Evolutionary conservation across 2,329 filamentous ascomycete species (phyloP).

Genomic region (Pyrenochaeta sp.): DNA sequence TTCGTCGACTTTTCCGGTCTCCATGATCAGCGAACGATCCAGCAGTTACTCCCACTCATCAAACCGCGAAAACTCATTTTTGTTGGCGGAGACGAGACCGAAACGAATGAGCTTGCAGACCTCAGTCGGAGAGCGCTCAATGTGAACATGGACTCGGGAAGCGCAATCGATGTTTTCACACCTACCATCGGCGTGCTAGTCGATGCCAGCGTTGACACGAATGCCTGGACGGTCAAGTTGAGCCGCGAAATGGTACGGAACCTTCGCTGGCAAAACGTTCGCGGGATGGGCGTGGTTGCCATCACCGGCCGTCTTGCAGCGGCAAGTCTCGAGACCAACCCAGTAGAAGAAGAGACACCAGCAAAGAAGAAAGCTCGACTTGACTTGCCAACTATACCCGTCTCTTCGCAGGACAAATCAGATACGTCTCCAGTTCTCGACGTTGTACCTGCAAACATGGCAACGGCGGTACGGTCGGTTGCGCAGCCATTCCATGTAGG

Average conservation of each 20-base stretch:
- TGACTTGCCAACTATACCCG: slow-evolving; percentile 49
- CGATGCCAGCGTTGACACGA: slow-evolving; percentile 95
- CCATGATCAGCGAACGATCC: slow-evolving; percentile 90
- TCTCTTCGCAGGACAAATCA: slow-evolving; percentile 56
- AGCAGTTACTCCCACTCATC: slow-evolving; percentile 94
- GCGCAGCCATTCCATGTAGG: slow-evolving; percentile 93
- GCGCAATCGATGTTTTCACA: slow-evolving; percentile 75
- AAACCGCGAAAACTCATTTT: slow-evolving; percentile 93
- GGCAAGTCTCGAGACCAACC: slow-evolving; percentile 49
- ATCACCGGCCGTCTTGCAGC: slow-evolving; percentile 76
- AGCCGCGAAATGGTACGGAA: slow-evolving; percentile 84
- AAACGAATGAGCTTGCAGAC: slow-evolving; percentile 75
- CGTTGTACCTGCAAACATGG: slow-evolving; percentile 66
- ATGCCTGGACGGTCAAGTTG: slow-evolving; percentile 94
- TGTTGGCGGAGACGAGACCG: slow-evolving; percentile 79
- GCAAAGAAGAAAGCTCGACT: slow-evolving; percentile 62
- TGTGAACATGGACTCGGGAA: slow-evolving; percentile 53
- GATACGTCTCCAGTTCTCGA: slow-evolving; percentile 64
- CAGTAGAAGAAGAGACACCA: slow-evolving; percentile 51
- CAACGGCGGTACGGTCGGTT: slow-evolving; percentile 75
- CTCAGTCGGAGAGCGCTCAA: slow-evolving; percentile 76
- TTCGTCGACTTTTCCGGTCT: slow-evolving; percentile 92
- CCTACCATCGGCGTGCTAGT: slow-evolving; percentile 76
- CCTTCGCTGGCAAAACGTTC: slow-evolving; percentile 93
- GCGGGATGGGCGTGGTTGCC: slow-evolving; percentile 89